Conservation (phyloP, 2,329 filamentous ascomycete species). For the Magnaporthiopsis poae region DNA sequence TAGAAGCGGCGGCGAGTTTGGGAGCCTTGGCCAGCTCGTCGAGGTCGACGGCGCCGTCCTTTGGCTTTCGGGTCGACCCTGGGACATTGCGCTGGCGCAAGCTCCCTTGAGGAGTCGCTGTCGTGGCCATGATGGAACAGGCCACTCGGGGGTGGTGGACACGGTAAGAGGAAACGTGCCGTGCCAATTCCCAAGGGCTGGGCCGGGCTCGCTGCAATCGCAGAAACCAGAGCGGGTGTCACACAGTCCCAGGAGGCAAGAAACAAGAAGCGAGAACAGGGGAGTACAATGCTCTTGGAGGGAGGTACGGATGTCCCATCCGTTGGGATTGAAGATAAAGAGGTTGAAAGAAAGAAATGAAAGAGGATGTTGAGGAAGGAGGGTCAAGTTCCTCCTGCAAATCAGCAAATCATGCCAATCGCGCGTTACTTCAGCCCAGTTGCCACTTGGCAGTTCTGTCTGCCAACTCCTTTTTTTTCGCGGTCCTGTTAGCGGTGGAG, state of each 20-base stretch:
- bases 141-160: constrained; percentile 2
- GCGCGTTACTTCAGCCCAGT: not conserved
- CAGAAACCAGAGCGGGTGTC: not conserved
- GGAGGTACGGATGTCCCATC: not conserved
- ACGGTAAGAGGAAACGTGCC: no score
- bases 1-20: constrained; percentile 11
- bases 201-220: not conserved
- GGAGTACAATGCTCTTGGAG: not conserved
- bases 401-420: not conserved
- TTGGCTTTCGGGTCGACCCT: constrained; percentile 39
- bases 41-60: constrained; percentile 32
- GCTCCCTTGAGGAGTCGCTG: constrained; percentile 44
- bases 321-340: not conserved
- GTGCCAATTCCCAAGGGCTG: not conserved
- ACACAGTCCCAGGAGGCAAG: not conserved
- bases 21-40: constrained; percentile 37
- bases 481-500: not conserved
- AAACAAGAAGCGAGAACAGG: not conserved
- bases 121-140: constrained; percentile 33
- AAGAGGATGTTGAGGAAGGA: not conserved
- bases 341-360: no score
- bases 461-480: not conserved
- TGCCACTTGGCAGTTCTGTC: not conserved
- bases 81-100: constrained; percentile 50
- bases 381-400: not conserved